Evolutionary conservation across 2,329 filamentous ascomycete species (phyloP).

Genomic region (Septoria petroselini): DNA sequence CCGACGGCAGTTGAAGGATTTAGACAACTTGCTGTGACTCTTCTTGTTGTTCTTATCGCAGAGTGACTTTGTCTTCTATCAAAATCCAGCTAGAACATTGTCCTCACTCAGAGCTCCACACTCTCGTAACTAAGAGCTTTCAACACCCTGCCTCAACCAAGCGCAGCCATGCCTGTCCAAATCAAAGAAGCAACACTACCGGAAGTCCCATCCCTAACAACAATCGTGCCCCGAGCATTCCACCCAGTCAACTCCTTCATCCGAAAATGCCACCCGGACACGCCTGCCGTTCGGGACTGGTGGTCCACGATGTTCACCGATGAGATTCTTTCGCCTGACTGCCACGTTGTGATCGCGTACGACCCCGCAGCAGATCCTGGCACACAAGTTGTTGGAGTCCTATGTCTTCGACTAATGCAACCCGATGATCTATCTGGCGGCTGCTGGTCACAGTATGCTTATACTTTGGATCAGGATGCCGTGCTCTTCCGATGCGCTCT

Average conservation of each 20-base stretch:
- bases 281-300: slow-evolving; percentile 24
- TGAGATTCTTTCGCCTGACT: slow-evolving; percentile 18
- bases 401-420: slow-evolving; percentile 23
- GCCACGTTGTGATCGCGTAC: slow-evolving; percentile 22
- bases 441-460: slow-evolving; percentile 16
- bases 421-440: slow-evolving; percentile 16
- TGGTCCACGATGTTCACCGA: slow-evolving; percentile 25
- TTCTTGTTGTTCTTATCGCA: too few relatives aligned
- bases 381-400: slow-evolving; percentile 18
- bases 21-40: too few relatives aligned
- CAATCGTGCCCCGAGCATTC: slow-evolving; percentile 32
- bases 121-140: too few relatives aligned
- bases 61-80: too few relatives aligned
- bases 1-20: too few relatives aligned
- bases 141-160: too few relatives aligned
- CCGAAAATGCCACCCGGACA: slow-evolving; percentile 26
- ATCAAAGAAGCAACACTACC: slow-evolving; percentile 8
- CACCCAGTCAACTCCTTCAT: slow-evolving; percentile 30
- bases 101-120: too few relatives aligned
- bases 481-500: slow-evolving; percentile 10
- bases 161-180: not conserved
- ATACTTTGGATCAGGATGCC: slow-evolving; percentile 25
- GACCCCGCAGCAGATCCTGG: slow-evolving; percentile 5
- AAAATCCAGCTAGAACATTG: too few relatives aligned
- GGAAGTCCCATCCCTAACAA: slow-evolving; percentile 26